Evolutionary conservation across 2,329 filamentous ascomycete species (phyloP).

Genomic region (Zarea fungicola): DNA sequence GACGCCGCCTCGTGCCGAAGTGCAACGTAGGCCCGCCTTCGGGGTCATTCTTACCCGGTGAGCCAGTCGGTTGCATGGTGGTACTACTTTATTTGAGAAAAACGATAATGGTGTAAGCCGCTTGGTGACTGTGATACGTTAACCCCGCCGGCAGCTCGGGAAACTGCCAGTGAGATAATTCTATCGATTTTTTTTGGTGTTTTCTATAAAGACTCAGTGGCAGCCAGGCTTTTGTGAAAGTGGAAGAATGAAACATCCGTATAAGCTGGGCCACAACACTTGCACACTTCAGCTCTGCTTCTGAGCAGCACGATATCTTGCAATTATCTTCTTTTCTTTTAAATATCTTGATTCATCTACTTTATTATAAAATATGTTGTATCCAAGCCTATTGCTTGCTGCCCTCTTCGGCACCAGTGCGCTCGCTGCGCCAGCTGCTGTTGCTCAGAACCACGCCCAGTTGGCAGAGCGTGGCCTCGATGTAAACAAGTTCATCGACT

Average conservation of each 20-base stretch:
- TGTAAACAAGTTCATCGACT: slow-evolving; percentile 3
- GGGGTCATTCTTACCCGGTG: not conserved
- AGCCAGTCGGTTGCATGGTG: not conserved
- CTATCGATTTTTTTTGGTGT: not conserved
- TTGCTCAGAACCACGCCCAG: not conserved
- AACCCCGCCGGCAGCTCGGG: not conserved
- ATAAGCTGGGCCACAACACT: not conserved
- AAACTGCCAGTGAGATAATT: not conserved
- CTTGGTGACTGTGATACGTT: not conserved
- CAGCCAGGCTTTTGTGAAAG: not conserved
- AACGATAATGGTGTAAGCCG: not conserved
- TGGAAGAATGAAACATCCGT: no score
- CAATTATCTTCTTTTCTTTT: not conserved
- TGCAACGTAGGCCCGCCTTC: not conserved
- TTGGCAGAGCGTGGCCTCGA: slow-evolving; percentile 4
- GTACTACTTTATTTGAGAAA: no score
- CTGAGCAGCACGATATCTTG: not conserved
- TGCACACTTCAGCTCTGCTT: no score
- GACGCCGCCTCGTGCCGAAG: not conserved
- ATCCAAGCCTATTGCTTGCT: slow-evolving; percentile 1
- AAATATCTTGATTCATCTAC: not conserved
- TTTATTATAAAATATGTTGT: not conserved
- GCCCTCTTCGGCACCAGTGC: slow-evolving; percentile 5
- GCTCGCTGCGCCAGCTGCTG: slow-evolving; percentile 3
- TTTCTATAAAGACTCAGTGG: slow-evolving; percentile 1